These are phyloP conservation scores for Colletotrichum plurivorum DNA, from an alignment of 2,329 filamentous ascomycete species.

Conservation along the genomic window DNA sequence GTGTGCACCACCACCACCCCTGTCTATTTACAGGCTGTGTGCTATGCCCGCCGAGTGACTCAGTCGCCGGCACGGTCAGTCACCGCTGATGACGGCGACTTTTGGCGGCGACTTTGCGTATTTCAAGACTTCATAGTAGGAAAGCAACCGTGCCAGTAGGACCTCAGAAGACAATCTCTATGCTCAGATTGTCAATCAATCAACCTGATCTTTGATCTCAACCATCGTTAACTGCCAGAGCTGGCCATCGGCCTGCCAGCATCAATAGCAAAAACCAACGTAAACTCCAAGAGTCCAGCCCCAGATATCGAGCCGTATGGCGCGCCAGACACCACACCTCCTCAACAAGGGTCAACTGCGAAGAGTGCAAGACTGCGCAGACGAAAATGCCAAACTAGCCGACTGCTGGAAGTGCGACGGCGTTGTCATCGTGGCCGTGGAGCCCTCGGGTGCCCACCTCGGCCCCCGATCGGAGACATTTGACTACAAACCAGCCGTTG, in stretches of 20 bases:
- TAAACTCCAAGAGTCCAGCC: neutral
- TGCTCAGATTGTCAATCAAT: too few relatives aligned
- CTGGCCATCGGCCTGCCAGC: neutral
- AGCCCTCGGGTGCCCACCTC: neutral
- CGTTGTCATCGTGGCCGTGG: slow-evolving; percentile 1
- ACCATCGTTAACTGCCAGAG: too few relatives aligned
- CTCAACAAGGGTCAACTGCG: slow-evolving; percentile 11
- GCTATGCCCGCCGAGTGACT: neutral
- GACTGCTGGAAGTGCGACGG: slow-evolving; percentile 8
- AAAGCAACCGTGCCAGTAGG: too few relatives aligned
- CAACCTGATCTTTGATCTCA: too few relatives aligned
- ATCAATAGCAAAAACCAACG: neutral
- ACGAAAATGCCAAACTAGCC: slow-evolving; percentile 16
- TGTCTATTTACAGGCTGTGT: neutral
- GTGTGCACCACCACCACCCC: too few relatives aligned
- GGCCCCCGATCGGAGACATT: neutral
- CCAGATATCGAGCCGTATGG: neutral
- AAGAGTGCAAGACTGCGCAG: slow-evolving; percentile 13
- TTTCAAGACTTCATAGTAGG: too few relatives aligned
- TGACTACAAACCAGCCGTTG: neutral
- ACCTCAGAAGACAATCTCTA: too few relatives aligned
- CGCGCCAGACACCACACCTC: neutral
- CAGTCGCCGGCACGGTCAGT: neutral
- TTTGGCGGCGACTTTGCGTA: too few relatives aligned
- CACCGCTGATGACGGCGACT: neutral